Percentiles rank a stretch among this genome's conserved stretches.
Evolutionary conservation across 768 basidiomycete species (phyloP).

Genomic region (Lactifluus pinguis): DNA sequence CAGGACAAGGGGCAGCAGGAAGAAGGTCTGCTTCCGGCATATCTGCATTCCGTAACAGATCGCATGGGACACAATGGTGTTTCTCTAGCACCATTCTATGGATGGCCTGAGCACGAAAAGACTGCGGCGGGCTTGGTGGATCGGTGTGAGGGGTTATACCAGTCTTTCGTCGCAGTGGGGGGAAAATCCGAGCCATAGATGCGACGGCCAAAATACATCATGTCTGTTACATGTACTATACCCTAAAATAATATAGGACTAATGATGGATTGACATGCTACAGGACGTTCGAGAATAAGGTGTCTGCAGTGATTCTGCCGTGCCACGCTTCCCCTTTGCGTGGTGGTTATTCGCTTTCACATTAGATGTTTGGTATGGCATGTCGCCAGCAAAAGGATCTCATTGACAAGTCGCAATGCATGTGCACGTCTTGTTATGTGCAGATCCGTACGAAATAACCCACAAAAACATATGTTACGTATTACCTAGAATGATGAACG

Average conservation of each 20-base stretch:
- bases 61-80: constrained; percentile 48
- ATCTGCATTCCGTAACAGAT: constrained; percentile 48
- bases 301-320: too few relatives aligned
- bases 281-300: not conserved
- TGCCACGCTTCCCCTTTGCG: too few relatives aligned
- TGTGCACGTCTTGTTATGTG: too few relatives aligned
- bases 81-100: constrained; percentile 37
- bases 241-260: not conserved
- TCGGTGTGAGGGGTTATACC: constrained; percentile 48
- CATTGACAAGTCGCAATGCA: too few relatives aligned
- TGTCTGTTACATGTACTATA: not conserved
- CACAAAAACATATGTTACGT: too few relatives aligned
- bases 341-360: too few relatives aligned
- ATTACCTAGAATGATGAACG: too few relatives aligned
- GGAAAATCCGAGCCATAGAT: constrained; percentile 15
- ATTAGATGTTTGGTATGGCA: too few relatives aligned
- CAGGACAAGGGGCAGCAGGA: constrained; percentile 18
- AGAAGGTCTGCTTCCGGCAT: constrained; percentile 30
- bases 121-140: constrained; percentile 42
- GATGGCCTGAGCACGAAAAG: constrained; percentile 42
- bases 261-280: not conserved
- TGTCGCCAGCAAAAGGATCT: too few relatives aligned
- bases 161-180: constrained; percentile 27
- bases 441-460: too few relatives aligned
- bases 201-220: not conserved